Conservation (phyloP, 768 basidiomycete genomes). For the Phlegmacium glaucopus region DNA sequence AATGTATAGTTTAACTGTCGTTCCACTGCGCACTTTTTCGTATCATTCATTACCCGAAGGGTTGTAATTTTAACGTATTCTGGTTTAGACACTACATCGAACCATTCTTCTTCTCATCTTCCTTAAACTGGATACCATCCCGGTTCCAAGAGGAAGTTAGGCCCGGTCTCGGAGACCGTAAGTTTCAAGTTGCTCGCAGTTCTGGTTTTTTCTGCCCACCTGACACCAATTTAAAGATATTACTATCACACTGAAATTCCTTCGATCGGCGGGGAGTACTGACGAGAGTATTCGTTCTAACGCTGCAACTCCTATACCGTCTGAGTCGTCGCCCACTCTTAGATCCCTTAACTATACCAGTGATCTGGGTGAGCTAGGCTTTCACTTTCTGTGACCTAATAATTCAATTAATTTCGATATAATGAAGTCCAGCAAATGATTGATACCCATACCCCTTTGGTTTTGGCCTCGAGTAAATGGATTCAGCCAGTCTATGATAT, state of each 20-base stretch:
- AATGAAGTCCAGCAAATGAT: slow-evolving; percentile 26
- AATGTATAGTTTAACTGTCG: not conserved
- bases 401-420: not conserved
- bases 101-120: slow-evolving; percentile 67
- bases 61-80: not conserved
- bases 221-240: slow-evolving; percentile 39
- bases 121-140: slow-evolving; percentile 66
- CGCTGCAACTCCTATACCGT: slow-evolving; percentile 8
- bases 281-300: slow-evolving; percentile 18
- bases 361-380: too few relatives aligned
- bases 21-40: slow-evolving; percentile 18
- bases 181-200: slow-evolving; percentile 17
- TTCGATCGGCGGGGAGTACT: slow-evolving; percentile 36
- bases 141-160: slow-evolving; percentile 53
- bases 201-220: not conserved
- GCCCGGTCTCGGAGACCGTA: slow-evolving; percentile 48
- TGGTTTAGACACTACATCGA: slow-evolving; percentile 49
- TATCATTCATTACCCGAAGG: not conserved
- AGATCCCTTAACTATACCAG: slow-evolving; percentile 1
- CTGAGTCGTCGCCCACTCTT: slow-evolving; percentile 9
- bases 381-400: too few relatives aligned
- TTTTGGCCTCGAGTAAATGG: slow-evolving; percentile 29
- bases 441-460: slow-evolving; percentile 38
- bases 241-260: slow-evolving; percentile 54
- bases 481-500: not conserved